Percentiles rank a stretch among this genome's conserved stretches.
Conservation (phyloP, 352 stramenopile species). For the Globisporangium sylvaticum region DNA sequence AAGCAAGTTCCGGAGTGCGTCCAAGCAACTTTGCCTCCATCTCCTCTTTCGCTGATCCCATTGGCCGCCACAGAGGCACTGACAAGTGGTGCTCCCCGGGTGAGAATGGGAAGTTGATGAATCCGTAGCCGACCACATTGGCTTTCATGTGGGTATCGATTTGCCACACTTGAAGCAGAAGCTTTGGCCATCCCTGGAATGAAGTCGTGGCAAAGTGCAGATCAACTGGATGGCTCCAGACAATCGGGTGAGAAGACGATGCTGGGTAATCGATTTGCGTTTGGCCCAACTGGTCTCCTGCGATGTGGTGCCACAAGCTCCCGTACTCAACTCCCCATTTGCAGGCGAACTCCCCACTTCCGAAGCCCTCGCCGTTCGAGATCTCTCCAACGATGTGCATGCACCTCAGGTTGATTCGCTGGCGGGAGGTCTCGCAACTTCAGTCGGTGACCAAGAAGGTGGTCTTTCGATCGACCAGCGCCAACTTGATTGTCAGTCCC, state of each 20-base stretch:
- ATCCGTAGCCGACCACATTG: constrained; percentile 55
- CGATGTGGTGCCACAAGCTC: constrained; percentile 49
- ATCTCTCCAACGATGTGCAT: constrained; percentile 78
- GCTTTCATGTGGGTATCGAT: constrained; percentile 44
- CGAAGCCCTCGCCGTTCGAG: constrained; percentile 46
- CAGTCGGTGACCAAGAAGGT: not conserved
- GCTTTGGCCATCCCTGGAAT: constrained; percentile 60
- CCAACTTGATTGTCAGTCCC: not conserved
- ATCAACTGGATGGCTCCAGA: constrained; percentile 68
- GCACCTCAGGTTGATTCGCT: constrained; percentile 55
- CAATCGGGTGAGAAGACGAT: constrained; percentile 18
- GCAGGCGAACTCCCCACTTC: constrained; percentile 40
- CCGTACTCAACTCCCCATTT: constrained; percentile 72
- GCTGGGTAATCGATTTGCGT: constrained; percentile 59
- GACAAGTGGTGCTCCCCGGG: constrained; percentile 43
- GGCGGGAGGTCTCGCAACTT: constrained; percentile 30
- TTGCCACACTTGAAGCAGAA: constrained; percentile 64
- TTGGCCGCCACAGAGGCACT: constrained; percentile 54
- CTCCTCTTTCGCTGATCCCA: constrained; percentile 49
- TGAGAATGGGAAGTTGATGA: constrained; percentile 50
- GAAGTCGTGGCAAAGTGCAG: constrained; percentile 55
- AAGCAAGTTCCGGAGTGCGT: constrained; percentile 48
- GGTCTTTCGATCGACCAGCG: not conserved
- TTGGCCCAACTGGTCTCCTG: constrained; percentile 53
- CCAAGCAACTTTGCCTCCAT: constrained; percentile 44